Evolutionary conservation across 1,284 basidiomycete species (phyloP), one percentile per base, ranked within the genome.

Genomic region (Sporisorium scitamineum): DNA sequence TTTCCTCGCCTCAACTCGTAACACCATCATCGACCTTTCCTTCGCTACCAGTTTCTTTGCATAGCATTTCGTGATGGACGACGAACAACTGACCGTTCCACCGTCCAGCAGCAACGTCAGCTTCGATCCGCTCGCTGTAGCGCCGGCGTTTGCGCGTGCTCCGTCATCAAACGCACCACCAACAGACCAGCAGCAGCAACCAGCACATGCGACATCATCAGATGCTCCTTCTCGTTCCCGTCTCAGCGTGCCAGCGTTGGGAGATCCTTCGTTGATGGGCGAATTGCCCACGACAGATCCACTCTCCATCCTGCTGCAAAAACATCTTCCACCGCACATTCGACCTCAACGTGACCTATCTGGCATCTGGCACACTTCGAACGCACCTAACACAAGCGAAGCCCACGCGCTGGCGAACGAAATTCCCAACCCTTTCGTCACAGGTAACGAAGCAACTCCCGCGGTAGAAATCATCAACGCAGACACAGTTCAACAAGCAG

Each of bases 271-370:
- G 13, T 26, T 73, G 27, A 73, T 73, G 62, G 65, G 61, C 47
- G 67, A 73, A 47, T 54, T 77, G 3, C 75, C 75, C 0, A 67
- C 63, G 5, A 70, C 68, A 5, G 78, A 79, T 41, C 59, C 74
- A 18, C 65, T 79, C 20, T 55, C 64, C 0, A 55, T 57, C 5
- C 50, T 79, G 9, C 59, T 79, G 3, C 59, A 61, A 37, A 79
- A 79, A 37, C 78, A 79, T 39, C 61, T 76, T 1, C 65, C 74
- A 5, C 59, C 70, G 2, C 64, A 74, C 44, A 10, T 67, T 1
- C 67, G 78, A 18, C 74, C 74, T 4, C 52, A 41, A 2, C 72
- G 76, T 26, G 73, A 79, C 20, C 64, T 73, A 1, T 63, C 61
- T 1, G 74, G 74, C 0, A 11, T 51, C 0, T 79, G 74, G 64